Base-by-base conservation (phyloP, 805 yeast species). In the Yamadazyma akitaensis region DNA sequence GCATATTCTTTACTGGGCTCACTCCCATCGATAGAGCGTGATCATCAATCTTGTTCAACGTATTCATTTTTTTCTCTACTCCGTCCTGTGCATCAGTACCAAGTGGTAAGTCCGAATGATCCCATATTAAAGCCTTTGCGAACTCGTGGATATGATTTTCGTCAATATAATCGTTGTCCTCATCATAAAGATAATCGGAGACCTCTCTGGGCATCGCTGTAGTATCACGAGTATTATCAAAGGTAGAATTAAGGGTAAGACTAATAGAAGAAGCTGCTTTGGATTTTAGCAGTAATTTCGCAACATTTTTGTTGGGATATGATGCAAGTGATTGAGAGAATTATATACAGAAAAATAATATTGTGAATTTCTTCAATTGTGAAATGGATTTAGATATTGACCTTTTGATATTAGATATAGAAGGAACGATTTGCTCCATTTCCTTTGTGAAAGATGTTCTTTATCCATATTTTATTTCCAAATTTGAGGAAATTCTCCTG, bases 371-470 rank as follows among this genome's bases (percentile, higher is more conserved):
- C 7, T 18, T 21, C 3, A 36, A 6, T 36, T 18, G 6, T 28
- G 10, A 28, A 12, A 28, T 28, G 32, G 32, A 13, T 13, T 28
- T 13, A 5, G n/a, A 28, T 28, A 21, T 26, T 11, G 35, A 36
- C 11, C 42, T 46, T 8, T 37, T 51, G 7, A 37, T 52, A 8
- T 37, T 90, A 5, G 96, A 88, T 54, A 88, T 89, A 31, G 98
- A 91, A 61, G 98, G 98, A 14, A 91, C 97, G 0, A 82, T 91
- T 26, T 91, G 97, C 59, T 91, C 97, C 2, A 90, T 91, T 17
- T 76, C 91, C 1, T 91, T 91, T 59, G 98, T 91, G 36, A 85
- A 86, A 56, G 90, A 87, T 25, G 72, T 69, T 2, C 66, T 91
- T 30, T 85, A 81, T 64, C 97, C 97, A 0, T 90, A 79, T 59